These are phyloP conservation scores for Lactarius hatsudake DNA, from an alignment of 768 basidiomycete species.

Conservation along the genomic window DNA sequence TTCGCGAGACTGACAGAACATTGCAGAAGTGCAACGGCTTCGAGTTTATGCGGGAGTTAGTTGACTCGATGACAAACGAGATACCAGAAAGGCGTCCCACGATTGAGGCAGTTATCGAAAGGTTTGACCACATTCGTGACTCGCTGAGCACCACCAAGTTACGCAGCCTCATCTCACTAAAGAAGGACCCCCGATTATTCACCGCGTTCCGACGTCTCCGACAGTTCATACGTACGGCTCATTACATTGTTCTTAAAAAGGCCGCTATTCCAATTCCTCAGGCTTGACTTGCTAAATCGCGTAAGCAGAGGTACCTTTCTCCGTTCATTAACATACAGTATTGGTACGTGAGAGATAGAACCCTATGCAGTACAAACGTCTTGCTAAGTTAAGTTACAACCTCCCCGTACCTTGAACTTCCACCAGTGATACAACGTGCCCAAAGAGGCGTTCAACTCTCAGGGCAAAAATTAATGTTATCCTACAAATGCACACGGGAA, in stretches of 20 bases:
- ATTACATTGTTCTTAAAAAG: neutral
- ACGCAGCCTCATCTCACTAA: conserved; percentile 8
- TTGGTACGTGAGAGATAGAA: neutral
- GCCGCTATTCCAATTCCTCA: conserved; percentile 18
- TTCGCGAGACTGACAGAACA: neutral
- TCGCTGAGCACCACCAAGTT: conserved; percentile 14
- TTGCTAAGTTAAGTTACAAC: neutral
- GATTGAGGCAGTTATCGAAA: conserved; percentile 18
- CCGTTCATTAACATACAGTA: neutral
- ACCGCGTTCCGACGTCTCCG: conserved; percentile 6
- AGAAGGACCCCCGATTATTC: conserved; percentile 10
- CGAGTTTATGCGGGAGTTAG: conserved; percentile 20
- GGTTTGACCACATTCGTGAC: conserved; percentile 3
- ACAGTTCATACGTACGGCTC: conserved; percentile 2
- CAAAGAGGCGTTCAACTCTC: neutral
- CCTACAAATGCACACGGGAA: neutral
- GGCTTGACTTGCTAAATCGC: neutral
- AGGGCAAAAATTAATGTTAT: no score
- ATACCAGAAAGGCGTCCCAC: conserved; percentile 37
- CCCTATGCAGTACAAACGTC: neutral
- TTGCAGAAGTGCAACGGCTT: conserved; percentile 26
- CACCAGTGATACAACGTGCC: neutral
- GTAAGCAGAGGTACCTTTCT: neutral
- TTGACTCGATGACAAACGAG: conserved; percentile 36
- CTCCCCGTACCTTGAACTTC: neutral